phyloP scores from a whole-genome alignment of 2,329 filamentous ascomycete genomes.

The Hypoxylon sp. region DNA sequence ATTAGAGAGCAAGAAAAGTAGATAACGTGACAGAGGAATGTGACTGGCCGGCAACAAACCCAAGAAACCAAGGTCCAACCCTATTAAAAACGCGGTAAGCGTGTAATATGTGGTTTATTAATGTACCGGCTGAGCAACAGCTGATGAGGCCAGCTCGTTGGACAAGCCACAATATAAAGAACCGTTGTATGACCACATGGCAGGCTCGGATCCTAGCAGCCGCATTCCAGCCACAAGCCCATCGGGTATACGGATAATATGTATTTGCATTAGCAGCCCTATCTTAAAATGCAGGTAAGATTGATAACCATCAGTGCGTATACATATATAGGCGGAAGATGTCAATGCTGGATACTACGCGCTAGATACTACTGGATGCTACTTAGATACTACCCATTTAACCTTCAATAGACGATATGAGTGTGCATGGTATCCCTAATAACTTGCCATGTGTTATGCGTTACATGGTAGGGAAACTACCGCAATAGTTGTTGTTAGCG shows the following conservation, averaged over 20 bases:
- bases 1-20: constrained; percentile 33
- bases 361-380: too few relatives aligned
- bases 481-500: constrained; percentile 43
- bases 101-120: constrained; percentile 42
- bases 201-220: constrained; percentile 38
- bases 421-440: constrained; percentile 29
- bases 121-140: constrained; percentile 31
- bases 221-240: constrained; percentile 44
- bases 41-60: constrained; percentile 35
- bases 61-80: constrained; percentile 32
- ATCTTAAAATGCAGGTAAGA: constrained; percentile 29
- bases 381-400: constrained; percentile 27
- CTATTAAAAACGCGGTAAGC: constrained; percentile 43
- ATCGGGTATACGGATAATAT: constrained; percentile 32
- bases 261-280: constrained; percentile 42
- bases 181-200: constrained; percentile 48
- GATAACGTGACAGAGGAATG: constrained; percentile 34
- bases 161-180: constrained; percentile 46
- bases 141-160: constrained; percentile 28
- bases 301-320: constrained; percentile 12
- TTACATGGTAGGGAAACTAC: constrained; percentile 45
- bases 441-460: constrained; percentile 46
- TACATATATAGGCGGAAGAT: constrained; percentile 15
- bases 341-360: constrained; percentile 20
- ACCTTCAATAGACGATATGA: constrained; percentile 20